A percentile compares a stretch with the other conserved stretches of the same genome.
Evolutionary conservation across 495 filamentous ascomycete species (phyloP).

Genomic region (Penicillium coffeae): DNA sequence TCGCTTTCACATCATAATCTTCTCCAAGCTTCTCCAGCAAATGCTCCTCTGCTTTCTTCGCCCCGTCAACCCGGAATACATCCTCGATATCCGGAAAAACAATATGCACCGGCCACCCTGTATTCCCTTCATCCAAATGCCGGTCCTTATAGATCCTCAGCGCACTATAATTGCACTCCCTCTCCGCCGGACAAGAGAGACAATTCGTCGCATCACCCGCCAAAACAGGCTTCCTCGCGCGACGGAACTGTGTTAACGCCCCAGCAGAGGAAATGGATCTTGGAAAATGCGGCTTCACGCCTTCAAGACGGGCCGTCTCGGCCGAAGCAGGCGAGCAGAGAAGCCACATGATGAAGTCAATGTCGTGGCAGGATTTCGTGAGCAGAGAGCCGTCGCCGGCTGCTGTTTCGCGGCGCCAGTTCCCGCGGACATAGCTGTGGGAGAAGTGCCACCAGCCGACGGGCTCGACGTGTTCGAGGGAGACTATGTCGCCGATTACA

Average conservation of each 20-base stretch:
- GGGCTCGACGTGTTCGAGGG: conserved; percentile 86
- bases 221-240: conserved; percentile 62
- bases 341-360: conserved; percentile 89
- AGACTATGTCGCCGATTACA: conserved; percentile 78
- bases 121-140: conserved; percentile 57
- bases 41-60: conserved; percentile 20
- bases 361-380: conserved; percentile 93
- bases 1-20: conserved; percentile 57
- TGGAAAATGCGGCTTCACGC: conserved; percentile 64
- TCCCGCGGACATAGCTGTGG: conserved; percentile 89
- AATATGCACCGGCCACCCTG: conserved; percentile 79
- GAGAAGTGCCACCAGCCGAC: conserved; percentile 96
- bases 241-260: conserved; percentile 60
- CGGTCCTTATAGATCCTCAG: conserved; percentile 67
- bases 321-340: conserved; percentile 33
- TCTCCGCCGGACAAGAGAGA: conserved; percentile 69
- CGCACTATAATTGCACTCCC: conserved; percentile 76
- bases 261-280: conserved; percentile 68
- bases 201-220: conserved; percentile 86
- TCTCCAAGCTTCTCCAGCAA: conserved; percentile 50
- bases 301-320: conserved; percentile 5
- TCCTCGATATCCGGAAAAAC: conserved; percentile 91
- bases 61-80: conserved; percentile 15
- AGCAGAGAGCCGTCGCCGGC: conserved; percentile 57
- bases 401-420: conserved; percentile 78